phyloP scores from a whole-genome alignment of 805 yeast species.

The Saccharomyces cerevisiae region DNA sequence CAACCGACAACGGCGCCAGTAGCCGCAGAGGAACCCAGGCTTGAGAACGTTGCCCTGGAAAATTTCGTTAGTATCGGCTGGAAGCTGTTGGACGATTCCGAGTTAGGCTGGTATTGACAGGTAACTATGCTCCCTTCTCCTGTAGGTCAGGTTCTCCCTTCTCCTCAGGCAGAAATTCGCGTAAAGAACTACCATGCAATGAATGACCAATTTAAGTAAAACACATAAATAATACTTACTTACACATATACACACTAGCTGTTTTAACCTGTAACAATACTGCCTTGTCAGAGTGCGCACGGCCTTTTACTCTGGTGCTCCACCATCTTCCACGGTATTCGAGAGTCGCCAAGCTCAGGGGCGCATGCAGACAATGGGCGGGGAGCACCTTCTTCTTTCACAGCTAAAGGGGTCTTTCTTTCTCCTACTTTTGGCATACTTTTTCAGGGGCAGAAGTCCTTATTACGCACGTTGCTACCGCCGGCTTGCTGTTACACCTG shows the following conservation, averaged over 20 bases:
- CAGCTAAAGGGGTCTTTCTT: not conserved
- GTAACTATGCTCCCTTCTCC: not conserved
- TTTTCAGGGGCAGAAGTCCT: not conserved
- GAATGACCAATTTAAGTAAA: not conserved
- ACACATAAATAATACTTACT: not conserved
- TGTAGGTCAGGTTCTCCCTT: not conserved
- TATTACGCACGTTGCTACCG: not conserved
- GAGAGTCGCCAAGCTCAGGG: not conserved
- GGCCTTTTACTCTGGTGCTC: not conserved
- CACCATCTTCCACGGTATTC: not conserved
- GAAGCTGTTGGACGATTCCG: constrained; percentile 26
- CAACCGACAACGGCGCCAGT: not conserved
- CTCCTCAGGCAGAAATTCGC: not conserved
- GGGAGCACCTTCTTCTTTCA: not conserved
- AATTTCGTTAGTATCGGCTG: constrained; percentile 22
- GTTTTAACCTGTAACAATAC: not conserved
- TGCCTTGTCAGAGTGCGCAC: not conserved
- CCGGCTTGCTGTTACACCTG: not conserved
- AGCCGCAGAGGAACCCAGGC: not conserved
- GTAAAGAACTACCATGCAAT: not conserved
- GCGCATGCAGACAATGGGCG: not conserved
- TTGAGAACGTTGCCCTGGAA: constrained; percentile 1
- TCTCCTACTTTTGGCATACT: not conserved
- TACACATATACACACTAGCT: not conserved
- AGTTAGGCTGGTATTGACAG: constrained; percentile 26